Conservation (phyloP, 2,329 filamentous ascomycete species). For the Beauveria asiatica region DNA sequence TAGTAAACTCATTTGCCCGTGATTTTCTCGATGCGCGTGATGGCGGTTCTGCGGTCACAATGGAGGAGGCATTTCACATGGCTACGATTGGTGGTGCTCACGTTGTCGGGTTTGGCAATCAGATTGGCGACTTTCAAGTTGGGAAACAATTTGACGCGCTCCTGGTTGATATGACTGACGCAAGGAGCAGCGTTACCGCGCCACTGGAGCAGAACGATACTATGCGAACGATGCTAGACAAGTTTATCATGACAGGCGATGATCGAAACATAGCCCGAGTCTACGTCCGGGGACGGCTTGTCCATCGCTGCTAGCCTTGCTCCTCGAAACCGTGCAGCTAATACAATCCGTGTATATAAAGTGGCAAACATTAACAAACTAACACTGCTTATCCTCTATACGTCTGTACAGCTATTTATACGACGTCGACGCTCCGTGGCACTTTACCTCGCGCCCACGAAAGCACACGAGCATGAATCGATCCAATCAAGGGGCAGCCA, state of each 20-base stretch:
- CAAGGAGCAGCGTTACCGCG: constrained; percentile 36
- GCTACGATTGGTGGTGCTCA: constrained; percentile 52
- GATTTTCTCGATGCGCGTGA: constrained; percentile 31
- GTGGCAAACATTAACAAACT: too few species aligned
- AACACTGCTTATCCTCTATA: too few species aligned
- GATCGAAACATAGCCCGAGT: constrained; percentile 52
- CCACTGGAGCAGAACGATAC: constrained; percentile 43
- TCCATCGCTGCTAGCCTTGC: constrained; percentile 13
- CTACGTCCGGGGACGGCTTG: constrained; percentile 39
- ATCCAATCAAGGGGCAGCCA: too few species aligned
- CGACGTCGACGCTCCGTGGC: too few species aligned
- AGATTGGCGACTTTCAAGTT: constrained; percentile 46
- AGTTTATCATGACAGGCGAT: constrained; percentile 58
- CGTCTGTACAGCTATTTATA: too few species aligned
- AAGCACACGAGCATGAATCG: too few species aligned
- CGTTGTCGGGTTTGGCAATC: constrained; percentile 45
- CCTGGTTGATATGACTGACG: constrained; percentile 32
- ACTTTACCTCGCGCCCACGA: too few species aligned
- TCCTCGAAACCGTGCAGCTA: not conserved
- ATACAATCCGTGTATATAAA: not conserved
- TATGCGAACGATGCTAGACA: constrained; percentile 43
- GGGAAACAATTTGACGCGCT: constrained; percentile 57
- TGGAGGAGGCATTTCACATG: constrained; percentile 49
- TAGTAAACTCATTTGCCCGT: constrained; percentile 44
- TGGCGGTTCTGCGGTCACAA: constrained; percentile 34